These are phyloP conservation scores for Trapa bicornis DNA, from an alignment of 345 rosid genomes.

Conservation along the genomic window DNA sequence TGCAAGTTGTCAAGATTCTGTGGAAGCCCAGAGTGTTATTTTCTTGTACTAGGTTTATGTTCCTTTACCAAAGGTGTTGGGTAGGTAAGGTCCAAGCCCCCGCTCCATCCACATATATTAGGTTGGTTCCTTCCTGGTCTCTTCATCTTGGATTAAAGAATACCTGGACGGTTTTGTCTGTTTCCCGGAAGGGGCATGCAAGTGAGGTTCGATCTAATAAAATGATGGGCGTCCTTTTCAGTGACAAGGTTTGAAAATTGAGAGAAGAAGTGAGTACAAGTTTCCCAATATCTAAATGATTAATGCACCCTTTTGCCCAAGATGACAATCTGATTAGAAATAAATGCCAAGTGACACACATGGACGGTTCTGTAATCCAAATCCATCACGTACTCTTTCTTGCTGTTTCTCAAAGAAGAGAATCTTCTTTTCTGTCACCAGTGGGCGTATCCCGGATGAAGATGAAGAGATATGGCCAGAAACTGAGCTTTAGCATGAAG, in stretches of 20 bases:
- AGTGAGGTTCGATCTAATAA: neutral
- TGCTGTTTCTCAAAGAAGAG: neutral
- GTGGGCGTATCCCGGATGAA: neutral
- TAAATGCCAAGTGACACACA: neutral
- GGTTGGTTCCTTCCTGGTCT: neutral
- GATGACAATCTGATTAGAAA: neutral
- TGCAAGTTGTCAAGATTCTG: too few species aligned
- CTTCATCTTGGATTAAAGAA: neutral
- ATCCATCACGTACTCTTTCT: neutral
- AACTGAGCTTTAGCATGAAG: slow-evolving; percentile 28
- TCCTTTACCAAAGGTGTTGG: too few species aligned
- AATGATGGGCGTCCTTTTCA: too few species aligned
- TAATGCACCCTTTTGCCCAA: neutral
- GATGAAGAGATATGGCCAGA: slow-evolving; percentile 27
- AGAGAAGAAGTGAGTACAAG: neutral
- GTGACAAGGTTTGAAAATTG: neutral
- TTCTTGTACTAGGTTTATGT: too few species aligned
- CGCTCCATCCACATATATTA: neutral
- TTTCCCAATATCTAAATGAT: neutral
- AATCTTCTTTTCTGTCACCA: neutral
- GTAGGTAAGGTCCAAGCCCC: neutral
- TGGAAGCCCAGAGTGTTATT: too few species aligned
- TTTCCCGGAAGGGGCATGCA: neutral
- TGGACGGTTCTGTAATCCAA: neutral
- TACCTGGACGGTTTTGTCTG: neutral